Base-by-base conservation (phyloP, 148 eudicot species). In the Rhododendron ovatum region DNA sequence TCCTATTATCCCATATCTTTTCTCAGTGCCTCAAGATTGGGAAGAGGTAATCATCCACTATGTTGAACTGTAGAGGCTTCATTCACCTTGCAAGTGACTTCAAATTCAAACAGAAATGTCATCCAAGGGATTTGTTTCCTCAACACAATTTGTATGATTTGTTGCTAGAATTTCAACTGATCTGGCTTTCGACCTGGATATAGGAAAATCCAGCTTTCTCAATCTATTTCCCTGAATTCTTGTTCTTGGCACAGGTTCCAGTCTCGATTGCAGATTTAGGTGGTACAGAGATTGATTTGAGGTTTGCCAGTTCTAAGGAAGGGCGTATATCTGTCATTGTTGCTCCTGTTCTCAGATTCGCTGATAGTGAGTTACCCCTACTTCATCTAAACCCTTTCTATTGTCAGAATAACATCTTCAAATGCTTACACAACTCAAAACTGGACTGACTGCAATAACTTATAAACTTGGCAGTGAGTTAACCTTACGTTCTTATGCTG, bases 201-300 rank as follows among this genome's bases (percentile, higher is more conserved):
- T 15, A 2, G 50, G 20, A 37, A 10, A 15, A 37, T 37, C 24
- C 50, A 4, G 14, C 17, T 48, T 28, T 30, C 15, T 71, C 15
- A 18, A 61, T 55, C 18, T 24, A 15, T 51, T 35, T 59, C 26
- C 30, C 10, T 65, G 24, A 20, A 83, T 59, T 57, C 30, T n/a
- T 74, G 57, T 80, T 39, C 77, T 67, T 61, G 22, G 39, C 87
- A 80, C 89, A 94, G 96, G 96, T 94, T 85, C 96, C 98, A 28
- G 99, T 96, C 26, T 96, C 99, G n/a, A 96, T 96, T 87, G 99
- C 99, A 24, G 99, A 96, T 83, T 89, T 96, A 75, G 99, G 99
- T 45, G 99, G 99, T 73, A 96, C 99, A 2, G 99, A 96, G 91
- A 95, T 96, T 69, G 99, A 96, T 88, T 91, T 96, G 86, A 93